Base-by-base conservation (phyloP, 305 asterid species). In the Plantago lanceolata region DNA sequence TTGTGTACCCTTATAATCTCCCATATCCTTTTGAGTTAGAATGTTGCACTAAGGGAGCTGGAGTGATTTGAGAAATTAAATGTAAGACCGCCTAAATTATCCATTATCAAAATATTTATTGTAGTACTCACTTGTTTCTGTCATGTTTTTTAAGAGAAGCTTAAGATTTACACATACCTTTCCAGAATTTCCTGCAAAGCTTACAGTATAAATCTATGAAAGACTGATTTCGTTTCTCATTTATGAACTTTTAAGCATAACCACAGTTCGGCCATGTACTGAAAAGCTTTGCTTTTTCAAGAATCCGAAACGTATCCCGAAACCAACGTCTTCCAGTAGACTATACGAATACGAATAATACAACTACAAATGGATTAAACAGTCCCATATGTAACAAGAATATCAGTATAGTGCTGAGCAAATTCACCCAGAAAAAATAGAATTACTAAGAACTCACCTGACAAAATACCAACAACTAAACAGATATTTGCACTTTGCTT, bases 401-500 rank as follows among this genome's bases (percentile, higher is more conserved):
- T 40, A 40, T 13, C 47, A 40, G 12, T 40, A 12, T 37, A 37
- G 13, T 11, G 12, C 47, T 40, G 44, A 0, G 15, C 8, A 37
- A 40, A 40, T 40, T 40, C 47, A 40, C 47, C 44, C 47, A 40
- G 16, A 40, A 40, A 40, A 11, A 40, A 8, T 8, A 11, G 11
- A 35, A 35, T 1, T 35, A 24, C 28, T 24, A 24, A 24, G 28
- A 24, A 24, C 28, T 24, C 28, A 24, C 28, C 28, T 24, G 28
- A 24, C 3, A 69, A 57, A 67, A 71, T 64, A 61, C 63, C 63
- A 63, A 19, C 21, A 40, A 45, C 24, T 26, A 48, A 64, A 16
- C 33, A 1, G 19, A 54, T 14, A 19, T 19, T 35, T 18, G 45
- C 50, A 47, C 64, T 60, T 29, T 24, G 53, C 20, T 1, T 18